Conservation (phyloP, 805 yeast genomes). For the Kuraishia molischiana region DNA sequence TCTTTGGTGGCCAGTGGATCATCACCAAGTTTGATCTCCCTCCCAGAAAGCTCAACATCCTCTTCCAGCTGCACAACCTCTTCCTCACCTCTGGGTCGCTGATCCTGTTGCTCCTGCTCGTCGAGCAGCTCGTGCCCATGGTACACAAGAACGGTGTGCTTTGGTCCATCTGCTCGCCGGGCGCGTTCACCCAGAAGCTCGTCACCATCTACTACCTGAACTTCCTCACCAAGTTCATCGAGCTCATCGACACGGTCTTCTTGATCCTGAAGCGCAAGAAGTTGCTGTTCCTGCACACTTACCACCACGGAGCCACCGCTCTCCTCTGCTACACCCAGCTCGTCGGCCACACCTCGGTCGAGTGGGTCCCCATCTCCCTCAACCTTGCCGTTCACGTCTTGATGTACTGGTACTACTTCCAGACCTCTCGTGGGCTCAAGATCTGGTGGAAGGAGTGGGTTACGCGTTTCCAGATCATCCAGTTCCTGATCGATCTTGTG, state of each 20-base stretch:
- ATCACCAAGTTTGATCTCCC: constrained; percentile 39
- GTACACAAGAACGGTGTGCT: constrained; percentile 65
- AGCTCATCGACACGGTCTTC: constrained; percentile 85
- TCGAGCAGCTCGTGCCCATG: constrained; percentile 84
- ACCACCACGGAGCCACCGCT: constrained; percentile 98
- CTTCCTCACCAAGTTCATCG: constrained; percentile 82
- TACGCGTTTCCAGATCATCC: constrained; percentile 90
- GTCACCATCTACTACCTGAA: constrained; percentile 83
- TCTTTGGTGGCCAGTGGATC: constrained; percentile 76
- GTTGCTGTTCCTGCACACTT: constrained; percentile 86
- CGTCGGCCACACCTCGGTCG: constrained; percentile 80
- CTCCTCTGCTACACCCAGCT: constrained; percentile 88
- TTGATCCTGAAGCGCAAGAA: constrained; percentile 88
- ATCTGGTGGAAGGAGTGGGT: constrained; percentile 99
- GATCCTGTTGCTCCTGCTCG: constrained; percentile 51
- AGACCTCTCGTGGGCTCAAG: constrained; percentile 84
- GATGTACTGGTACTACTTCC: constrained; percentile 96
- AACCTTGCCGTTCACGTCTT: constrained; percentile 90
- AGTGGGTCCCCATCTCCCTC: constrained; percentile 89
- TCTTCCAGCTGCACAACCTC: constrained; percentile 84
- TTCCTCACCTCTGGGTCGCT: constrained; percentile 62
- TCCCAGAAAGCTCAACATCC: constrained; percentile 62
- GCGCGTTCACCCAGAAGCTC: constrained; percentile 77
- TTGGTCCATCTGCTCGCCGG: constrained; percentile 70
- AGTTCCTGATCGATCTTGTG: constrained; percentile 79